A percentile compares a stretch with the other conserved stretches of the same genome.
These are phyloP conservation scores for Heterobasidion irregulare DNA, from an alignment of 1,284 basidiomycete species.

Conservation along the genomic window DNA sequence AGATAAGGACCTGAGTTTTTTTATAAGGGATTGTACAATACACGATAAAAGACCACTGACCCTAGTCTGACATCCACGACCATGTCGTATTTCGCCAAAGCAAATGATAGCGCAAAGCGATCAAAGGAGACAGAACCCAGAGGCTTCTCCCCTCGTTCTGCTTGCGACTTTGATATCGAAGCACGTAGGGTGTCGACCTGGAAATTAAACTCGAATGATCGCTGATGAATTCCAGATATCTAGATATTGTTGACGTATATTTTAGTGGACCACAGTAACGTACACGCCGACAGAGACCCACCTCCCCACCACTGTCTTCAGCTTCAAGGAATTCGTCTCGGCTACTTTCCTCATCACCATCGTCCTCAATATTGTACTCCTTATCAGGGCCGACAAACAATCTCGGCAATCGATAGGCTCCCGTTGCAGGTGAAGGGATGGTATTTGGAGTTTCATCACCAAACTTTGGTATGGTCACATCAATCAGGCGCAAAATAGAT, in stretches of 20 bases:
- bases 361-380: slow-evolving; percentile 71
- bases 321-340: slow-evolving; percentile 73
- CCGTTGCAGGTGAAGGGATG: slow-evolving; percentile 18
- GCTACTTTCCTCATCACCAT: slow-evolving; percentile 37
- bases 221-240: slow-evolving; percentile 66
- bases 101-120: slow-evolving; percentile 72
- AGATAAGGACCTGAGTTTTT: slow-evolving; percentile 45
- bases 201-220: slow-evolving; percentile 86
- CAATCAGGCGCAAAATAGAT: slow-evolving; percentile 87
- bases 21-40: slow-evolving; percentile 4
- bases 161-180: slow-evolving; percentile 66
- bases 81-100: slow-evolving; percentile 81
- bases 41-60: slow-evolving; percentile 29
- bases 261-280: neutral
- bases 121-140: slow-evolving; percentile 81
- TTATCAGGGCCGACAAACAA: slow-evolving; percentile 42
- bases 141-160: slow-evolving; percentile 55
- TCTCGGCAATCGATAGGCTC: slow-evolving; percentile 33
- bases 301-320: slow-evolving; percentile 54
- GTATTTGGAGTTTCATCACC: slow-evolving; percentile 37
- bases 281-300: slow-evolving; percentile 22
- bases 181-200: slow-evolving; percentile 85
- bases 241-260: slow-evolving; percentile 13
- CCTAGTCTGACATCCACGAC: slow-evolving; percentile 80
- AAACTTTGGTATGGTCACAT: slow-evolving; percentile 86